These are phyloP conservation scores for Cordyceps fumosorosea DNA, from an alignment of 2,329 filamentous ascomycete species.

Conservation along the genomic window DNA sequence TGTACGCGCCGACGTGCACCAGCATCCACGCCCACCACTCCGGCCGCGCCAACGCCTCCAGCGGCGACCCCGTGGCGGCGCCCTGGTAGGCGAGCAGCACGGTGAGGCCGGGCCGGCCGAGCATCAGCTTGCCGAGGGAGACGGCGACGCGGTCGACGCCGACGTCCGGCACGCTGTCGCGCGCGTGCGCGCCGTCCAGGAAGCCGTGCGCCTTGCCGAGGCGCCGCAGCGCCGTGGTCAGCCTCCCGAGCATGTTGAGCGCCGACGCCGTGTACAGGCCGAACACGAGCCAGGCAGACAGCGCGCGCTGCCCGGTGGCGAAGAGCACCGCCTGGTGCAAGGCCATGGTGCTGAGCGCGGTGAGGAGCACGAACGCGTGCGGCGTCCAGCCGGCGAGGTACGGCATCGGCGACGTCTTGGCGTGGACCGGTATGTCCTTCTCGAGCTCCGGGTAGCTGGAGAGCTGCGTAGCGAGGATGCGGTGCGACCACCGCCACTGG, in stretches of 20 bases:
- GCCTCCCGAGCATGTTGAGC: constrained; percentile 29
- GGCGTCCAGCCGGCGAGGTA: constrained; percentile 25
- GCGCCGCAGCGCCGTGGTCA: constrained; percentile 28
- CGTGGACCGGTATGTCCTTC: constrained; percentile 26
- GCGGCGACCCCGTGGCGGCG: constrained; percentile 14
- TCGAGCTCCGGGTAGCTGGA: constrained; percentile 17
- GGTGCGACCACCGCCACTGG: constrained; percentile 23
- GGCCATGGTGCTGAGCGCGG: constrained; percentile 27
- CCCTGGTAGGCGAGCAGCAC: constrained; percentile 26
- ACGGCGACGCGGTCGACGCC: constrained; percentile 24
- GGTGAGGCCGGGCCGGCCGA: constrained; percentile 24
- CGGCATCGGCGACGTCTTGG: constrained; percentile 31
- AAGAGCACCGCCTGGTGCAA: constrained; percentile 27
- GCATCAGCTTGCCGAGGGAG: constrained; percentile 25
- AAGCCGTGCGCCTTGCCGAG: constrained; percentile 31
- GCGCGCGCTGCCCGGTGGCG: constrained; percentile 20
- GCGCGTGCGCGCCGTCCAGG: constrained; percentile 33
- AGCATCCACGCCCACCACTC: constrained; percentile 25
- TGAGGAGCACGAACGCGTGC: constrained; percentile 30
- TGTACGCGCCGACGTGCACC: constrained; percentile 28
- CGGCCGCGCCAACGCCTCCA: constrained; percentile 15
- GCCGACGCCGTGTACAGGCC: constrained; percentile 30
- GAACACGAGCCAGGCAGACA: constrained; percentile 24
- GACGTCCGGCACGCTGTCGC: constrained; percentile 33
- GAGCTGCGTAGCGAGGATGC: constrained; percentile 22